These are phyloP conservation scores for Sporodiniella umbellata DNA, from an alignment of 371 early-diverging fungal genomes.

Conservation along the genomic window DNA sequence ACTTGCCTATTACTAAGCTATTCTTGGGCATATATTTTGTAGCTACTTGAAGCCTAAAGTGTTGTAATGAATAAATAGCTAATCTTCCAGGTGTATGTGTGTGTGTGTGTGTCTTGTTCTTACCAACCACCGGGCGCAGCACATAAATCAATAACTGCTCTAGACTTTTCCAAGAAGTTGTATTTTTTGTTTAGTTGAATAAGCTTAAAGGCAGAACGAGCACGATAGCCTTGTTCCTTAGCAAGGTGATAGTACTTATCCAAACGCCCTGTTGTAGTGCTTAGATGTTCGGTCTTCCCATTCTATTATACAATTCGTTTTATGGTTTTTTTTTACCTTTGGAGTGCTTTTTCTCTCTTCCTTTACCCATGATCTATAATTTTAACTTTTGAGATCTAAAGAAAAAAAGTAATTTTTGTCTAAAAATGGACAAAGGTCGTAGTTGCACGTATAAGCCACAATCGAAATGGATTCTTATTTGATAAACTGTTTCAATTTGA, in stretches of 20 bases:
- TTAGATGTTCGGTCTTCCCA: too few species aligned
- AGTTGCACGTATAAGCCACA: conserved; percentile 1
- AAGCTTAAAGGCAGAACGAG: conserved; percentile 99
- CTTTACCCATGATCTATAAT: conserved; percentile 36
- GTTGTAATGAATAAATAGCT: not conserved
- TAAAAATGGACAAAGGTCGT: not conserved
- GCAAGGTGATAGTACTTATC: conserved; percentile 99
- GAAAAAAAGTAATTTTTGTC: not conserved
- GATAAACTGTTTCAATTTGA: too few species aligned
- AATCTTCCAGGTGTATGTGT: too few species aligned
- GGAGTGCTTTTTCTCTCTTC: conserved; percentile 48
- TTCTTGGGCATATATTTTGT: conserved; percentile 95
- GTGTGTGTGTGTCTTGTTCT: too few species aligned
- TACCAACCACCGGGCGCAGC: conserved; percentile 99
- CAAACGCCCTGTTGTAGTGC: conserved; percentile 87
- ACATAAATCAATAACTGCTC: conserved; percentile 97
- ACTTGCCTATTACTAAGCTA: conserved; percentile 84
- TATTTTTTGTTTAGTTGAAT: conserved; percentile 99
- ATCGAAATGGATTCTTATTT: too few species aligned
- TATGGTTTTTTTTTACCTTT: conserved; percentile 28
- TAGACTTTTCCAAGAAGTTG: conserved; percentile 90
- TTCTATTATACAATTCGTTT: not conserved
- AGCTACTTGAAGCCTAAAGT: conserved; percentile 85
- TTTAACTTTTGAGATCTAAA: not conserved
- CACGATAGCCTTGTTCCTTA: conserved; percentile 99